phyloP scores from a whole-genome alignment of 2,329 filamentous ascomycete genomes.

The Clonostachys rhizophaga region DNA sequence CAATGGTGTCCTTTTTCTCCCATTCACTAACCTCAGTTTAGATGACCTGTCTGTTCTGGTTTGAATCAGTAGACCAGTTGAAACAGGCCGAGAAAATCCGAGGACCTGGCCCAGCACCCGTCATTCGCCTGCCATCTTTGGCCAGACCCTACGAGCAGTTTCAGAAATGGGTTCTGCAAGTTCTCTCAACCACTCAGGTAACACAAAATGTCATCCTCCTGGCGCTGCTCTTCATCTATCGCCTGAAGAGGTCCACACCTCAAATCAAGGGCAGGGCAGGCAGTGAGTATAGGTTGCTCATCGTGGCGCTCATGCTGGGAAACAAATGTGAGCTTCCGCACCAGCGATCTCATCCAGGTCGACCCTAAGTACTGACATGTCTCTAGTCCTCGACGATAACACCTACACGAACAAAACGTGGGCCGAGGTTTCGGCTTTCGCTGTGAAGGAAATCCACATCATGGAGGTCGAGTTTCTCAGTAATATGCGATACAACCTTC shows the following conservation, averaged over 20 bases:
- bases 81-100: slow-evolving; percentile 64
- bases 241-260: slow-evolving; percentile 85
- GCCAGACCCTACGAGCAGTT: slow-evolving; percentile 77
- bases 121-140: slow-evolving; percentile 55
- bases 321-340: slow-evolving; percentile 73
- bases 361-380: slow-evolving; percentile 15
- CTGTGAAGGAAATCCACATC: slow-evolving; percentile 91
- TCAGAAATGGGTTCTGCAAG: slow-evolving; percentile 87
- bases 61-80: slow-evolving; percentile 80
- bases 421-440: slow-evolving; percentile 94
- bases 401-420: slow-evolving; percentile 99
- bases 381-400: slow-evolving; percentile 84
- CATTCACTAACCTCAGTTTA: slow-evolving; percentile 23
- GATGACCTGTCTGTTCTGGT: slow-evolving; percentile 98
- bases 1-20: not conserved
- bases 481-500: slow-evolving; percentile 93
- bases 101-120: slow-evolving; percentile 26
- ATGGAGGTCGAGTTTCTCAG: slow-evolving; percentile 99
- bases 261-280: slow-evolving; percentile 85
- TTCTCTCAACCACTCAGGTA: slow-evolving; percentile 91
- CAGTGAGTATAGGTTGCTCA: slow-evolving; percentile 89
- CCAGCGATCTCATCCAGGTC: not conserved
- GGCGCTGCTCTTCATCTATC: slow-evolving; percentile 87
- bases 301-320: slow-evolving; percentile 93
- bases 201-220: slow-evolving; percentile 92